Percentiles rank a stretch among this genome's conserved stretches.
These are phyloP conservation scores for Aspergillus sp. DNA, from an alignment of 2,329 filamentous ascomycete species.

Conservation along the genomic window DNA sequence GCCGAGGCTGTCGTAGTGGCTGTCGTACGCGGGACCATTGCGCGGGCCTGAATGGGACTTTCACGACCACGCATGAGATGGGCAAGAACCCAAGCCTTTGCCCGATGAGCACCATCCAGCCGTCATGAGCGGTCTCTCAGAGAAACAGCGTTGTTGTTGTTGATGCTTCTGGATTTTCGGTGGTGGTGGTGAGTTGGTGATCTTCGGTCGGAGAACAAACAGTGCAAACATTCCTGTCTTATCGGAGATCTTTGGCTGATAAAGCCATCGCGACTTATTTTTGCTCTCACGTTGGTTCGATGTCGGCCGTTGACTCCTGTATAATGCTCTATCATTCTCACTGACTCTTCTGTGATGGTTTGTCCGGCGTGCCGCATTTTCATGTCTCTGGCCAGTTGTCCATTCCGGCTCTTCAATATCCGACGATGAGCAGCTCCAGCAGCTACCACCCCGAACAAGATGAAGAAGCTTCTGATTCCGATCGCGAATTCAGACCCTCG, in stretches of 20 bases:
- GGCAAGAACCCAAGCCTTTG: constrained; percentile 15
- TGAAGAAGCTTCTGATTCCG: constrained; percentile 16
- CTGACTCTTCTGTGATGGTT: too few relatives aligned
- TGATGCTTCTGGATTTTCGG: background rate
- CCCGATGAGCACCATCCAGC: constrained; percentile 25
- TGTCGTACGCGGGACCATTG: background rate
- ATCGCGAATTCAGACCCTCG: constrained; percentile 9
- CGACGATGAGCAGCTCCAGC: constrained; percentile 32
- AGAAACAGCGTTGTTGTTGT: background rate
- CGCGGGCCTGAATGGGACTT: constrained; percentile 11
- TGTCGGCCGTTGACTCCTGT: too few relatives aligned
- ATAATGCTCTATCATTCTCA: too few relatives aligned
- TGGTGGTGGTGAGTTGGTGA: too few relatives aligned
- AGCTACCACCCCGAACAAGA: constrained; percentile 27
- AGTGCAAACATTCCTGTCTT: constrained; percentile 28
- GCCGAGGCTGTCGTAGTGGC: constrained; percentile 14
- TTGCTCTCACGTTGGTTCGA: too few relatives aligned
- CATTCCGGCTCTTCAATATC: constrained; percentile 22
- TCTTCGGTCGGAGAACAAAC: constrained; percentile 20
- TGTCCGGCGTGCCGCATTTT: constrained; percentile 1
- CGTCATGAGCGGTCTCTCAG: constrained; percentile 6
- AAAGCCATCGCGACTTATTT: too few relatives aligned
- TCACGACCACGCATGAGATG: constrained; percentile 10
- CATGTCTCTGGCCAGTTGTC: constrained; percentile 16
- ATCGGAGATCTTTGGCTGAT: constrained; percentile 12